Conservation (phyloP, 495 filamentous ascomycete genomes). For the Pyrenula aspistea region DNA sequence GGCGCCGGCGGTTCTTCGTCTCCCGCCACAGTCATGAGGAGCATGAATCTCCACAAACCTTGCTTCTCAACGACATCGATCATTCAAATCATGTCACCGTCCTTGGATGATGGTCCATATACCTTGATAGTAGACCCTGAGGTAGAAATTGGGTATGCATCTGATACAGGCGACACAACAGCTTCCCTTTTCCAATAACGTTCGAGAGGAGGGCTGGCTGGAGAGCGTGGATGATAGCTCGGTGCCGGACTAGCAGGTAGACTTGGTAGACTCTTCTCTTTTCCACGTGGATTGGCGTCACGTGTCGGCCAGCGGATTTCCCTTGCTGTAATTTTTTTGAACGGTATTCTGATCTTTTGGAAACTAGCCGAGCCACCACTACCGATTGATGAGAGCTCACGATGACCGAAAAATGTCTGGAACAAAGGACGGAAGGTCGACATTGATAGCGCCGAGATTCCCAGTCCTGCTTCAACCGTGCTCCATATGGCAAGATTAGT, state of each 20-base stretch:
- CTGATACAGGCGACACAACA: not conserved
- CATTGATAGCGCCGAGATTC: conserved; percentile 33
- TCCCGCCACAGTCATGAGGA: no score
- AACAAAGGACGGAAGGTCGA: conserved; percentile 36
- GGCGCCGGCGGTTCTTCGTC: no score
- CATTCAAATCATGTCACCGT: not conserved
- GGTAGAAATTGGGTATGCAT: not conserved
- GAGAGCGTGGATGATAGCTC: not conserved
- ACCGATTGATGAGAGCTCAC: not conserved
- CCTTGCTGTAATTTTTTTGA: not conserved
- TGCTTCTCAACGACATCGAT: no score
- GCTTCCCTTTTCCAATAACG: not conserved
- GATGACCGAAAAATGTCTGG: conserved; percentile 3
- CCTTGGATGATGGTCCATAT: not conserved
- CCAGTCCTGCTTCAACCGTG: conserved; percentile 28
- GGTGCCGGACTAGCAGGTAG: not conserved
- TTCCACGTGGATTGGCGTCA: not conserved
- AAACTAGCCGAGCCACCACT: not conserved
- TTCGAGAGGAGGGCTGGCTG: not conserved
- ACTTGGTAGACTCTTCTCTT: not conserved
- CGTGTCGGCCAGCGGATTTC: not conserved
- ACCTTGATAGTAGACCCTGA: not conserved
- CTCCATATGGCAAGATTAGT: conserved; percentile 33
- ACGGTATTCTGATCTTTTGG: not conserved
- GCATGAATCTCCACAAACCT: no score